Conservation (phyloP, 805 yeast species). For the Yarrowia yakushimensis region DNA sequence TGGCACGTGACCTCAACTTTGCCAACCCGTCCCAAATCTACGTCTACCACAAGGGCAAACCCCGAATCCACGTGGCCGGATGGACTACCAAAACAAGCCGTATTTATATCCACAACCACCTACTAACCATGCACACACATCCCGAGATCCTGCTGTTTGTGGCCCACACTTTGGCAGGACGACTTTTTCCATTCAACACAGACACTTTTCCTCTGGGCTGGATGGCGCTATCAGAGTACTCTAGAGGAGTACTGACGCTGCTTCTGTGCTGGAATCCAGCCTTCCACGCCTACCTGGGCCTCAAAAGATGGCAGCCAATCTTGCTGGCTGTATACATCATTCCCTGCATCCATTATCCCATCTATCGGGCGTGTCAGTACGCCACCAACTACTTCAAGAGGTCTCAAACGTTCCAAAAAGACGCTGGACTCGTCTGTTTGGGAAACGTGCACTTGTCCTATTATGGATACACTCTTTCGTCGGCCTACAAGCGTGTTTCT, state of each 20-base stretch:
- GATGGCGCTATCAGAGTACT: conserved; percentile 9
- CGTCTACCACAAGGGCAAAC: conserved; percentile 16
- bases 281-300: not conserved
- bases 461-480: conserved; percentile 14
- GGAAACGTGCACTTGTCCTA: not conserved
- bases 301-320: not conserved
- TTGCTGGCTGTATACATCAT: conserved; percentile 5
- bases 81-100: not conserved
- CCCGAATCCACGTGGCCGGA: conserved; percentile 12
- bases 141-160: conserved; percentile 17
- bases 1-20: conserved; percentile 15
- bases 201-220: conserved; percentile 10
- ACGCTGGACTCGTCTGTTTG: not conserved
- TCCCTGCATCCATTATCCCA: conserved; percentile 12
- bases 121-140: conserved; percentile 14
- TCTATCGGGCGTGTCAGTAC: not conserved
- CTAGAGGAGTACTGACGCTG: not conserved
- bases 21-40: not conserved
- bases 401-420: conserved; percentile 10
- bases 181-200: conserved; percentile 5
- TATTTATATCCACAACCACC: conserved; percentile 14
- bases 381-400: conserved; percentile 19
- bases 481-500: conserved; percentile 9
- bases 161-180: conserved; percentile 2
- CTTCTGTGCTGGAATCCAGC: not conserved